Conservation (phyloP, 2,329 filamentous ascomycete species). For the Cercospora sp. region DNA sequence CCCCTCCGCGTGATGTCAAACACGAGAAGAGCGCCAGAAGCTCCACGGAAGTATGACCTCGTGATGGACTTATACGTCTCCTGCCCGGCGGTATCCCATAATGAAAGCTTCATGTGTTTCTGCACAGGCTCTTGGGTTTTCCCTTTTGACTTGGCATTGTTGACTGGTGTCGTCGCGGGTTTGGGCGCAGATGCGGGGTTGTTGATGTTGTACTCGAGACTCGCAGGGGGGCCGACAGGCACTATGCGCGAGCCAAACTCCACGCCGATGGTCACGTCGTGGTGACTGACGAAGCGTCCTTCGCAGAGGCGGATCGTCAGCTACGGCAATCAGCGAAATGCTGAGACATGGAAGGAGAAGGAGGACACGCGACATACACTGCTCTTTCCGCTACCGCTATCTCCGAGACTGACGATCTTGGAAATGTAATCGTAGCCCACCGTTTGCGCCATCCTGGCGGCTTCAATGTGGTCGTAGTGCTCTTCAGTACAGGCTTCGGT, state of each 20-base stretch:
- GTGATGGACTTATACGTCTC: constrained; percentile 98
- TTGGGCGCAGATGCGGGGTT: constrained; percentile 43
- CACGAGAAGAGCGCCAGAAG: constrained; percentile 76
- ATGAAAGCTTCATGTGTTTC: constrained; percentile 86
- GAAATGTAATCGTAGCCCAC: constrained; percentile 97
- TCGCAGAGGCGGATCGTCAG: constrained; percentile 95
- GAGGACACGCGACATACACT: constrained; percentile 50
- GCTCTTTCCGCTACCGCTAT: constrained; percentile 94
- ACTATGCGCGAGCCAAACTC: constrained; percentile 94
- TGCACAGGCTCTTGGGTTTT: constrained; percentile 47
- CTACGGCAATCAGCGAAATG: constrained; percentile 43
- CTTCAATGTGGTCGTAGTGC: not conserved
- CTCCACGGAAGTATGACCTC: constrained; percentile 86
- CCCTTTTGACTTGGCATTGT: constrained; percentile 37
- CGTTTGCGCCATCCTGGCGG: constrained; percentile 22
- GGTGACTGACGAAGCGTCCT: constrained; percentile 86
- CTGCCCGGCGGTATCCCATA: constrained; percentile 96
- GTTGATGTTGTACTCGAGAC: constrained; percentile 57
- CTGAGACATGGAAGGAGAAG: constrained; percentile 19
- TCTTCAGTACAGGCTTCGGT: not conserved
- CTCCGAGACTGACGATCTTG: constrained; percentile 96
- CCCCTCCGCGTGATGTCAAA: constrained; percentile 87
- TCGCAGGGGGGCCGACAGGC: constrained; percentile 80
- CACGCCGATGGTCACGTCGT: constrained; percentile 96
- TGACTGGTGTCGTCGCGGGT: constrained; percentile 18